Percentiles rank a stretch among this genome's conserved stretches.
Conservation (phyloP, 192 early-diverging fungal genomes). For the Coemansia sp. region DNA sequence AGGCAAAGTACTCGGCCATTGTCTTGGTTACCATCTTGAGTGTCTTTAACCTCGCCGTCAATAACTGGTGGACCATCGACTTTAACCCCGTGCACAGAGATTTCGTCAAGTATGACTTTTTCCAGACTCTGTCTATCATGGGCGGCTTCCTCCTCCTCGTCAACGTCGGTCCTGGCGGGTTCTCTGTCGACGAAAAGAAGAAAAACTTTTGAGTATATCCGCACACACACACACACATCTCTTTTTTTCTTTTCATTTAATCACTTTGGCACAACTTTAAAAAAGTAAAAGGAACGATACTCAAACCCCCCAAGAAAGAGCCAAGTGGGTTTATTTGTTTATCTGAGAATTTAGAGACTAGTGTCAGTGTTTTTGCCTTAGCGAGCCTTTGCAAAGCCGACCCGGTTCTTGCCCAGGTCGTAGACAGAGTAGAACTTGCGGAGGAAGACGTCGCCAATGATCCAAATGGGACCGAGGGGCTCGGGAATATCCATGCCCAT, state of each 20-base stretch:
- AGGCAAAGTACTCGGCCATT: slow-evolving; percentile 96
- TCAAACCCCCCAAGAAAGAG: too few relatives aligned
- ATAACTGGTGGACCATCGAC: slow-evolving; percentile 96
- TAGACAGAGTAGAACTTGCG: slow-evolving; percentile 78
- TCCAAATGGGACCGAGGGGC: slow-evolving; percentile 79
- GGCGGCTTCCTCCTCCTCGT: slow-evolving; percentile 94
- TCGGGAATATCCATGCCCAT: slow-evolving; percentile 93
- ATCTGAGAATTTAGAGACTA: too few relatives aligned
- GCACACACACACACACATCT: too few relatives aligned
- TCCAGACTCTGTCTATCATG: slow-evolving; percentile 95
- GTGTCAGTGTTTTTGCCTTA: too few relatives aligned
- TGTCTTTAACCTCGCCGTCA: slow-evolving; percentile 89
- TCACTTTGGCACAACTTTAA: background rate
- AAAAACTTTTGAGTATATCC: slow-evolving; percentile 74
- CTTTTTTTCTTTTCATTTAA: background rate
- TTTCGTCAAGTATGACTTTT: slow-evolving; percentile 98
- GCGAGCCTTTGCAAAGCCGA: slow-evolving; percentile 57
- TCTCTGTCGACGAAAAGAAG: slow-evolving; percentile 97
- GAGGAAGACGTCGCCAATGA: slow-evolving; percentile 83
- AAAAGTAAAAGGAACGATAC: too few relatives aligned
- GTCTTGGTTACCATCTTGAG: slow-evolving; percentile 89
- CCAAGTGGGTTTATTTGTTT: background rate
- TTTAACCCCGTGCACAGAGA: slow-evolving; percentile 81
- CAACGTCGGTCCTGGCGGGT: slow-evolving; percentile 89
- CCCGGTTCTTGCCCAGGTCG: slow-evolving; percentile 59